Evolutionary conservation across 306 rosid species (phyloP), one percentile per base, ranked within the genome.

Genomic region (Astragalus glycyphyllos): DNA sequence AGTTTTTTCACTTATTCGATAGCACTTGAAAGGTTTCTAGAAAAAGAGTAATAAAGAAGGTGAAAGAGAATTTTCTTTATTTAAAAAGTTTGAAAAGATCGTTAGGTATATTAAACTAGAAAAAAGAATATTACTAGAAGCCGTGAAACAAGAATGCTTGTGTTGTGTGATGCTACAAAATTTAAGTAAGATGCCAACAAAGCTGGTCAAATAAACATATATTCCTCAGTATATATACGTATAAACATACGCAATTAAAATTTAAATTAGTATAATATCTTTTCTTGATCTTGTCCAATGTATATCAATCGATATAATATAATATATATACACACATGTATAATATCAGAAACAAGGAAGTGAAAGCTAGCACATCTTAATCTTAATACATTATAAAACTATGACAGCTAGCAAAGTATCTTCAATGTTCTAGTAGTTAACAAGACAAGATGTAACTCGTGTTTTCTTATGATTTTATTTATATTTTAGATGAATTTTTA

Each of bases 1-100:
- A 26, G 31, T 26, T 26, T 78, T 72, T 72, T 38, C 65, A 73
- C 73, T 73, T 58, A 73, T 79, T 73, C 65, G 59, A 53, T 73
- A 45, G 6, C 68, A 73, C 17, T 63, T 68, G 54, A 60, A 68
- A 61, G 68, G 83, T 68, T 61, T 73, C 71, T 51, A 34, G 9
- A 14, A 62, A 62, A 60, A 41, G 20, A 59, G 45, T 46, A 59
- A 40, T 11, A 60, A 66, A 73, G 17, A 58, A 72, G 40, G 58
- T 58, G 66, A 51, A 14, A 34, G 40, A 40, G 23, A 57, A 35
- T 74, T 8, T 14, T 6, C 13, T 32, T 56, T 64, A 46, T 11
- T 1, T 5, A 26, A 38, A 54, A 40, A 40, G 38, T 54, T 59
- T 46, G 72, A 74, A 74, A 74, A 74, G 77, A 61, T 69, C 7